Conservation (phyloP, 164 flowering plant genomes). For the Paratinospora sagittata region DNA sequence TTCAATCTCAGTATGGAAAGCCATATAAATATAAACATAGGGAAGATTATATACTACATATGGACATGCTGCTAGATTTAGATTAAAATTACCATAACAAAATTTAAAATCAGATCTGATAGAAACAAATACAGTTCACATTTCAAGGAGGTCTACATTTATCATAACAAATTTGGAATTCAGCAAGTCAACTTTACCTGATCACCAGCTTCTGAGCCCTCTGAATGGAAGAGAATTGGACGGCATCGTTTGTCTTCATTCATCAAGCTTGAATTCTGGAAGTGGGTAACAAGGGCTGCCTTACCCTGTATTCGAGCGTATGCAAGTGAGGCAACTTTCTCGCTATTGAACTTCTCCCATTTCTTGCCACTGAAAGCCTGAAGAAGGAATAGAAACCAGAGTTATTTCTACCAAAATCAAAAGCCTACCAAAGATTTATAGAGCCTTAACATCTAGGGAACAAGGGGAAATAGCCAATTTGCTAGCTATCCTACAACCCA, state of each 20-base stretch:
- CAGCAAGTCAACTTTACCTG: conserved; percentile 40
- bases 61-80: background rate
- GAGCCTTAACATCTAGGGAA: too few relatives aligned
- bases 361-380: conserved; percentile 94
- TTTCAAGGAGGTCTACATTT: background rate
- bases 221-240: conserved; percentile 82
- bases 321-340: conserved; percentile 94
- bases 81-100: background rate
- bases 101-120: background rate
- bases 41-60: background rate
- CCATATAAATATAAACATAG: background rate
- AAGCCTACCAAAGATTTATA: too few relatives aligned
- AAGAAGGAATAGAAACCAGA: conserved; percentile 10
- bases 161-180: background rate
- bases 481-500: too few relatives aligned
- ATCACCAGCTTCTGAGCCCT: conserved; percentile 50
- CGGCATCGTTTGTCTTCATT: conserved; percentile 98
- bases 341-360: conserved; percentile 99
- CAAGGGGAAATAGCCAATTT: too few relatives aligned
- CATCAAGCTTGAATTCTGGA: conserved; percentile 98
- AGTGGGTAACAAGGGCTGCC: conserved; percentile 77
- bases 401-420: background rate
- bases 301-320: conserved; percentile 98
- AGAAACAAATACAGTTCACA: background rate
- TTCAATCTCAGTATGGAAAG: background rate